A percentile compares a stretch with the other conserved stretches of the same genome.
These are phyloP conservation scores for Irpex sp. DNA, from an alignment of 1,284 basidiomycete species.

Conservation along the genomic window DNA sequence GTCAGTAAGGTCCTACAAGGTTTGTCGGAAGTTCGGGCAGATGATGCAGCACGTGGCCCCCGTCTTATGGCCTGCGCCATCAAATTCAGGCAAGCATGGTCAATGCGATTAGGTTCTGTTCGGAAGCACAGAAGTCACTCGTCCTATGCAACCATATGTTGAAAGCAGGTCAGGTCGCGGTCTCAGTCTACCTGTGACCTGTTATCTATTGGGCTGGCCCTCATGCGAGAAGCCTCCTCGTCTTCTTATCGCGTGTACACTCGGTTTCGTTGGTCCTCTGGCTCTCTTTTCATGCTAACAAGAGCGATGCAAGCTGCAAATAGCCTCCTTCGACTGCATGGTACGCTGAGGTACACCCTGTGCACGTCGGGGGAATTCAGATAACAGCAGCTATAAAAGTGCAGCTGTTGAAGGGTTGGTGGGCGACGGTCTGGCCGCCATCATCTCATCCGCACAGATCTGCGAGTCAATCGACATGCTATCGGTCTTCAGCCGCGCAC, in stretches of 20 bases:
- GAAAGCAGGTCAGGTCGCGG: not conserved
- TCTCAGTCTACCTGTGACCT: not conserved
- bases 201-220: not conserved
- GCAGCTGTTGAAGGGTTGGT: not conserved
- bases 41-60: not conserved
- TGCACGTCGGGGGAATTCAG: not conserved
- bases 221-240: not conserved
- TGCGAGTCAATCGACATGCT: constrained; percentile 1
- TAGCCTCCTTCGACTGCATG: not conserved
- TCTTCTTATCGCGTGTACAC: constrained; percentile 18
- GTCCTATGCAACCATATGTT: not conserved
- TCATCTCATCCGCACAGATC: not conserved
- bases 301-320: not conserved
- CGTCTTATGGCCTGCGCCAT: not conserved
- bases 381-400: not conserved
- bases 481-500: not conserved
- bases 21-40: not conserved
- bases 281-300: constrained; percentile 9
- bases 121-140: not conserved
- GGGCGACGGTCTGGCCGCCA: not conserved
- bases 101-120: not conserved
- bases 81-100: not conserved
- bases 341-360: not conserved
- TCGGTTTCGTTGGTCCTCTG: constrained; percentile 10
- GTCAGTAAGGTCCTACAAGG: not conserved